Conservation (phyloP, 2,329 filamentous ascomycete genomes). For the Aspergillus jensenii region DNA sequence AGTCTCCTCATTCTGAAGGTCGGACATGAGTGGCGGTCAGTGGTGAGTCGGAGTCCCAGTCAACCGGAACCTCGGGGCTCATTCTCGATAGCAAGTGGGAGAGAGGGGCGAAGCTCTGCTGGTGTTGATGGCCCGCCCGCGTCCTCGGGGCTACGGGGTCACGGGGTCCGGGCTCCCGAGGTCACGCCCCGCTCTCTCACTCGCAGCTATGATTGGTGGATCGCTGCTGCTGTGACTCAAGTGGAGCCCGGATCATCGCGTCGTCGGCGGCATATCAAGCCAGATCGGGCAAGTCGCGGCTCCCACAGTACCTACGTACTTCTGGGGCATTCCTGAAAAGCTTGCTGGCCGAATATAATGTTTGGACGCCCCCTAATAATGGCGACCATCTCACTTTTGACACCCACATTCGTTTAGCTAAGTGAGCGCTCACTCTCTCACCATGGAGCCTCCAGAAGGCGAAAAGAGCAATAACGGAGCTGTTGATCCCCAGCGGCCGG, state of each 20-base stretch:
- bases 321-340: too few species aligned
- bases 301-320: too few species aligned
- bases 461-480: neutral
- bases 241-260: too few species aligned
- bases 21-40: neutral
- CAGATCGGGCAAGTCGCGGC: too few species aligned
- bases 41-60: too few species aligned
- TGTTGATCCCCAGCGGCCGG: neutral
- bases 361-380: neutral
- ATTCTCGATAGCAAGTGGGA: too few species aligned
- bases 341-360: neutral
- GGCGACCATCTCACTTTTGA: too few species aligned
- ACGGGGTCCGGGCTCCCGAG: neutral
- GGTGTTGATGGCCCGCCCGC: neutral
- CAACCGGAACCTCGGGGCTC: too few species aligned
- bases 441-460: neutral
- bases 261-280: too few species aligned
- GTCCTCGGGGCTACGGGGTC: neutral
- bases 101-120: too few species aligned
- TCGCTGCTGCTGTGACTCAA: too few species aligned
- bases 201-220: too few species aligned
- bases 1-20: conserved; percentile 7
- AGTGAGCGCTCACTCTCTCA: neutral
- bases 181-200: neutral
- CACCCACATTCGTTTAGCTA: neutral